Percentiles rank a stretch among this genome's conserved stretches.
These are phyloP conservation scores for Cordyceps cateniannulata DNA, from an alignment of 2,329 filamentous ascomycete genomes.

Conservation along the genomic window DNA sequence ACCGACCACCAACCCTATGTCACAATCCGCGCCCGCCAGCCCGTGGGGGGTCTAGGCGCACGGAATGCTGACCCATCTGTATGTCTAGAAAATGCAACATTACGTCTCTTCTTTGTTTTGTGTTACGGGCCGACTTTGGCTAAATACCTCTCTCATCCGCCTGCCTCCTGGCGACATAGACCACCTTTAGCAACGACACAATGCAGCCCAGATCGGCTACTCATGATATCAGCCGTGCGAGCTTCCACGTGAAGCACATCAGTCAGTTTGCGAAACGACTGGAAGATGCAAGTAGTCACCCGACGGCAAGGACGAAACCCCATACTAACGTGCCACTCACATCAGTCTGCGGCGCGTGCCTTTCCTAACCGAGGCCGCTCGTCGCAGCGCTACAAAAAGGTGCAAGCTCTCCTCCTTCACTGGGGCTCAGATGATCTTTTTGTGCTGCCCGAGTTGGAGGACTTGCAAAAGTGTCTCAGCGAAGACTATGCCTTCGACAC, in stretches of 20 bases:
- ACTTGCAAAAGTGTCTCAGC: slow-evolving; percentile 47
- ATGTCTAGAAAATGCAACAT: slow-evolving; percentile 24
- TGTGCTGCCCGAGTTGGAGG: slow-evolving; percentile 51
- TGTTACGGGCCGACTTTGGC: not conserved
- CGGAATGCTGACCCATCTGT: slow-evolving; percentile 44
- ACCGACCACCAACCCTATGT: slow-evolving; percentile 42
- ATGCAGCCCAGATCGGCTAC: slow-evolving; percentile 35
- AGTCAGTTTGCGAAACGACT: slow-evolving; percentile 47
- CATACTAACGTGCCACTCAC: not conserved
- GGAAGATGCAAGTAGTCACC: slow-evolving; percentile 40
- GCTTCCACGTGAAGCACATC: slow-evolving; percentile 51
- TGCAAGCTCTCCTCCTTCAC: slow-evolving; percentile 48
- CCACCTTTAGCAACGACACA: not conserved
- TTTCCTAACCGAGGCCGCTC: slow-evolving; percentile 49
- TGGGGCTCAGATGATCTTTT: slow-evolving; percentile 54
- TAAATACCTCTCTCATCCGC: slow-evolving; percentile 9
- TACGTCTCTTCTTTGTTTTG: not conserved
- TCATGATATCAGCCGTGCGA: slow-evolving; percentile 52
- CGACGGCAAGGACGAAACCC: no score
- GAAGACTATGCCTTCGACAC: slow-evolving; percentile 51
- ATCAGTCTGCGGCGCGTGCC: slow-evolving; percentile 45
- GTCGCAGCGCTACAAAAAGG: slow-evolving; percentile 49
- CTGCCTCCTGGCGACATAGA: not conserved
- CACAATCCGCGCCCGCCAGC: slow-evolving; percentile 44
- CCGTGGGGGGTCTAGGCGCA: slow-evolving; percentile 38